Conservation (phyloP, 176 grass and related monocot genomes). For the Aegilops longissima region DNA sequence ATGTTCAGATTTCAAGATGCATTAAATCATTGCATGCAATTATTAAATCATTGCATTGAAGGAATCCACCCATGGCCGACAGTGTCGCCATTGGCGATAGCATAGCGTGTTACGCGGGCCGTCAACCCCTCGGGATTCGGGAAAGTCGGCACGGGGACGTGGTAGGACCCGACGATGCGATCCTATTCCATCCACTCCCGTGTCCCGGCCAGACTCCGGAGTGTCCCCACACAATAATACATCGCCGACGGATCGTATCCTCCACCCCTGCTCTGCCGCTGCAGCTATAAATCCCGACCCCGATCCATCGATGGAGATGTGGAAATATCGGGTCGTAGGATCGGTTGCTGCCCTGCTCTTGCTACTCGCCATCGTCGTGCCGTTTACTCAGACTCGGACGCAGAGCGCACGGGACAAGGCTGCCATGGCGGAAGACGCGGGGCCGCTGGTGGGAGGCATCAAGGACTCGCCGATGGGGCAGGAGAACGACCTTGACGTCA, state of each 20-base stretch:
- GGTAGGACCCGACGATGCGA: not conserved
- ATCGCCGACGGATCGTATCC: not conserved
- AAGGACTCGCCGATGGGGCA: slow-evolving; percentile 24
- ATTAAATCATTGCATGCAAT: too few species aligned
- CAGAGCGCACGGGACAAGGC: not conserved
- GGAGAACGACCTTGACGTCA: slow-evolving; percentile 60
- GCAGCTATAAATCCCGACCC: slow-evolving; percentile 33
- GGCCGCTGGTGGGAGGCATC: slow-evolving; percentile 34
- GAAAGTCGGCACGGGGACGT: not conserved
- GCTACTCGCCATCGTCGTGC: slow-evolving; percentile 7
- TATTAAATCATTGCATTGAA: too few species aligned
- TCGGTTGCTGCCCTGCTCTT: slow-evolving; percentile 20
- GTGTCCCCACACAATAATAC: not conserved
- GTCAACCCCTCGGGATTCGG: not conserved
- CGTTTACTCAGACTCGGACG: not conserved
- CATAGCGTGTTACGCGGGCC: not conserved
- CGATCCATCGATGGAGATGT: slow-evolving; percentile 24
- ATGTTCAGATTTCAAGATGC: too few species aligned
- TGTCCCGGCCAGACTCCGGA: not conserved
- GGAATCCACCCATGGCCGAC: not conserved
- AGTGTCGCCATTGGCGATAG: not conserved
- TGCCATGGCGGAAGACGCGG: slow-evolving; percentile 27
- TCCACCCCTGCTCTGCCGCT: not conserved
- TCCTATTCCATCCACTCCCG: not conserved
- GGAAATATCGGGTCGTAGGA: slow-evolving; percentile 3